Percentiles rank a stretch among this genome's conserved stretches.
Conservation (phyloP, 768 basidiomycete genomes). For the Tricholoma furcatifolium region DNA sequence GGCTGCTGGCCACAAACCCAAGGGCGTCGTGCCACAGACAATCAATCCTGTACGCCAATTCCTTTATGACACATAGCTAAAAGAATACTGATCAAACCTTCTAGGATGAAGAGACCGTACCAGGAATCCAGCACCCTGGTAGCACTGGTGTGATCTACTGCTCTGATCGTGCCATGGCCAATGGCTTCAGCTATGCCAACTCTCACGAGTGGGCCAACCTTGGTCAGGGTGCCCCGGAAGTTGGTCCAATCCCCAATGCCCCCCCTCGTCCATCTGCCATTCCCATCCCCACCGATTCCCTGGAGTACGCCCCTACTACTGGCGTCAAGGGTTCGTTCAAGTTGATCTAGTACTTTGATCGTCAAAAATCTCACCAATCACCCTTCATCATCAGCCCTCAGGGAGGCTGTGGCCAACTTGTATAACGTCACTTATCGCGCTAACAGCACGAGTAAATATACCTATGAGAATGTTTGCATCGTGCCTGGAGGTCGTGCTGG, state of each 20-base stretch:
- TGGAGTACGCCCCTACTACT: conserved; percentile 92
- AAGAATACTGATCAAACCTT: conserved; percentile 1
- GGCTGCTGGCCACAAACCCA: conserved; percentile 66
- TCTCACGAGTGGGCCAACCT: conserved; percentile 85
- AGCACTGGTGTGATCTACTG: conserved; percentile 76
- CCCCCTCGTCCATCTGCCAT: conserved; percentile 65
- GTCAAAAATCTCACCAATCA: background rate
- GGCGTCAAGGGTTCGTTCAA: conserved; percentile 82
- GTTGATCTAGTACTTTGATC: background rate
- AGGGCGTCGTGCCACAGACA: conserved; percentile 64
- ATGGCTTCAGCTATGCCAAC: conserved; percentile 81
- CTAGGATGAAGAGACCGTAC: conserved; percentile 86
- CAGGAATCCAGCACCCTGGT: conserved; percentile 80
- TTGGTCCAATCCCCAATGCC: conserved; percentile 79
- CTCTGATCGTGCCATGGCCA: conserved; percentile 92
- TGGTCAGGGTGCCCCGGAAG: conserved; percentile 92
- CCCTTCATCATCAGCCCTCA: conserved; percentile 48
- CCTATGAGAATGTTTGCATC: conserved; percentile 90
- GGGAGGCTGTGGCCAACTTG: conserved; percentile 85
- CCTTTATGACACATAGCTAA: background rate
- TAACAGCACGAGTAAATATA: conserved; percentile 82
- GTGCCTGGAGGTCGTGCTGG: conserved; percentile 93
- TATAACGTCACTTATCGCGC: conserved; percentile 89
- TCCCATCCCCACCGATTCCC: conserved; percentile 62
- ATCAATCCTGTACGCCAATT: conserved; percentile 57